Evolutionary conservation across 306 rosid genomes (phyloP), one percentile per base, ranked within the genome.

Genomic region (Quercus mongolica): DNA sequence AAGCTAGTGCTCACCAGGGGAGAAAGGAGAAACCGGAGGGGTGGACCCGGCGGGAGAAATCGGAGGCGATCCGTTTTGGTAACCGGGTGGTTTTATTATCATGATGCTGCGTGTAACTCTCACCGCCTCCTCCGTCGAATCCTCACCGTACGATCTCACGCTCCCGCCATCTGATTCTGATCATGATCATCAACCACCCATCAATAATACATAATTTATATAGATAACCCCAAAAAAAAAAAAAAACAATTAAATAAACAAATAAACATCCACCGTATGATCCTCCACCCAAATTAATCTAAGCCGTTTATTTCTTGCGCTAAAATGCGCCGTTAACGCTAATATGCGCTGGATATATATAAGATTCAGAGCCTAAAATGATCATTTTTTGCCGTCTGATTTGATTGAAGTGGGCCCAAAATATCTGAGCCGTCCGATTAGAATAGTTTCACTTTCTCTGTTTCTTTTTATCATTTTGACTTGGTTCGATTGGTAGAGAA

Each of bases 41-140:
- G 93, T 85, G 17, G 93, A 86, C n/a, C 89, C 92, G 20, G 97
- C 97, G 1, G 98, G 97, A 3, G 98, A 93, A 3, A 78, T 70
- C 52, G 97, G 97, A 23, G 97, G 90, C 5, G 98, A 92, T 56
- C 88, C 92, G 74, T 75, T 86, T 75, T 84, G 91, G 76, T 87
- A 88, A 1, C 94, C 95, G 0, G 94, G 90, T 18, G 98, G 98
- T 59, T 84, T 94, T 55, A 91, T 82, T 78, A 94, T 91, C 98
- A 90, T 94, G 74, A 94, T 94, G 74, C 97, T 89, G 71, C 97
- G 90, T 1, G 98, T 91, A 23, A 94, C 94, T 78, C 63, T 90
- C 71, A 44, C 20, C 69, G 80, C 49, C 77, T 86, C 90, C 83
- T 83, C 84, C 20, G 88, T 0, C 4, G 92, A 28, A 11, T 84